Evolutionary conservation across 2,329 filamentous ascomycete species (phyloP).

Genomic region (Monosporascus sp.): DNA sequence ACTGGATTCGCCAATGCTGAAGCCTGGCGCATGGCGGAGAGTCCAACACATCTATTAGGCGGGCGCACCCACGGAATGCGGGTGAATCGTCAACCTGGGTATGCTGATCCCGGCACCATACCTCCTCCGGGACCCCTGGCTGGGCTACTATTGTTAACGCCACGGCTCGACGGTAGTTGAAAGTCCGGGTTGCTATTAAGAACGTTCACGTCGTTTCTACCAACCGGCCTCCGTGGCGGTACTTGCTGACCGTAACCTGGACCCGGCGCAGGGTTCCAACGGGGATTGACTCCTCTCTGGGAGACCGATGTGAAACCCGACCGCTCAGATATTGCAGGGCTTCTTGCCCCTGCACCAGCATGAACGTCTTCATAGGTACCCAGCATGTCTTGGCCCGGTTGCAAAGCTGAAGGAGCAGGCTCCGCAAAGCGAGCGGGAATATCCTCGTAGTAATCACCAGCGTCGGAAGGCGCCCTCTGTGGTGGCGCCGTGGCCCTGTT

Average conservation of each 20-base stretch:
- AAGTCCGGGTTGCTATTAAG: conserved; percentile 84
- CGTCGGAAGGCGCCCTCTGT: conserved; percentile 18
- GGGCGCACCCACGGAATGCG: not conserved
- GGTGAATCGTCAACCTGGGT: conserved; percentile 33
- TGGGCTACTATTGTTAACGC: conserved; percentile 11
- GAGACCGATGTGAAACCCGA: conserved; percentile 88
- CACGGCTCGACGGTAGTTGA: conserved; percentile 51
- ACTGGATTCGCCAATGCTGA: no score
- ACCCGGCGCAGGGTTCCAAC: conserved; percentile 63
- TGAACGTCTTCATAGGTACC: conserved; percentile 59
- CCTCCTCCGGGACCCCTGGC: conserved; percentile 28
- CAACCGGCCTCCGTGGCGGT: conserved; percentile 39
- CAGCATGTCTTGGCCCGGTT: conserved; percentile 22
- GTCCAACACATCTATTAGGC: no score
- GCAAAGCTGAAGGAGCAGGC: conserved; percentile 17
- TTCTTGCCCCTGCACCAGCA: conserved; percentile 51
- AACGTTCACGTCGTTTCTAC: conserved; percentile 64
- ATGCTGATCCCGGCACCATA: conserved; percentile 49
- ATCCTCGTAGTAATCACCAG: conserved; percentile 77
- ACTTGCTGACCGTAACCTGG: conserved; percentile 37
- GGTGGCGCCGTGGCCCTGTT: conserved; percentile 29
- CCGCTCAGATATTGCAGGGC: conserved; percentile 70
- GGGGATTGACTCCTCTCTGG: conserved; percentile 81
- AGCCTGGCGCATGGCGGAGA: no score
- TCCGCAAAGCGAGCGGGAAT: conserved; percentile 81